Evolutionary conservation across 192 early-diverging fungal species (phyloP).

Genomic region (Backusella luteola): DNA sequence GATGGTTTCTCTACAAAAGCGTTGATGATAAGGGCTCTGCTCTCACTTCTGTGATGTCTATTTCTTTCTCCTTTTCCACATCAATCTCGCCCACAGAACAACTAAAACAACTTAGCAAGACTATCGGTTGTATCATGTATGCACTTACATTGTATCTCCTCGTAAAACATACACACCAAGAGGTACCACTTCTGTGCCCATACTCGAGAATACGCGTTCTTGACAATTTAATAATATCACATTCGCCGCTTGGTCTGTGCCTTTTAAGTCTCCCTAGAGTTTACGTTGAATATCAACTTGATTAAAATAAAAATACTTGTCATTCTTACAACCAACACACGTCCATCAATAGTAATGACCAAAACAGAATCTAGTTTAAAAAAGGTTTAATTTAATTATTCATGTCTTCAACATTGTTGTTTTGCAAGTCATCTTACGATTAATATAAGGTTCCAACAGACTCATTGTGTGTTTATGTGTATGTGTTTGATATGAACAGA

Average conservation of each 20-base stretch:
- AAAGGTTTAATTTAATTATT: background rate
- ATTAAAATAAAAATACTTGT: background rate
- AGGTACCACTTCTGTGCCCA: constrained; percentile 45
- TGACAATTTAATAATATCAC: constrained; percentile 47
- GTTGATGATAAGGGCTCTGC: constrained; percentile 28
- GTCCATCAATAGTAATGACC: constrained; percentile 42
- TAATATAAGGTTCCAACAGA: constrained; percentile 15
- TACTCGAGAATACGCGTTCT: constrained; percentile 53
- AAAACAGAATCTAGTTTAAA: constrained; percentile 22
- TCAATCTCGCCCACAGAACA: constrained; percentile 40
- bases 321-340: constrained; percentile 38
- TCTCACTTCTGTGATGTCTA: constrained; percentile 33
- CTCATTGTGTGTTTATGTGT: constrained; percentile 4
- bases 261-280: constrained; percentile 51
- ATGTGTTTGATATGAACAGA: background rate
- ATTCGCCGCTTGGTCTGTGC: constrained; percentile 55
- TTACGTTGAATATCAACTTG: background rate
- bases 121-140: background rate
- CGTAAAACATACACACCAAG: constrained; percentile 56
- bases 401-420: background rate
- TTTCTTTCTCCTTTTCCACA: constrained; percentile 31
- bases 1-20: background rate
- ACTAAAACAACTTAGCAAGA: constrained; percentile 1
- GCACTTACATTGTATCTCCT: constrained; percentile 55
- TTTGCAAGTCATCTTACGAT: constrained; percentile 3